phyloP scores from a whole-genome alignment of 2,329 filamentous ascomycete genomes.

The Fusarium staphyleae region DNA sequence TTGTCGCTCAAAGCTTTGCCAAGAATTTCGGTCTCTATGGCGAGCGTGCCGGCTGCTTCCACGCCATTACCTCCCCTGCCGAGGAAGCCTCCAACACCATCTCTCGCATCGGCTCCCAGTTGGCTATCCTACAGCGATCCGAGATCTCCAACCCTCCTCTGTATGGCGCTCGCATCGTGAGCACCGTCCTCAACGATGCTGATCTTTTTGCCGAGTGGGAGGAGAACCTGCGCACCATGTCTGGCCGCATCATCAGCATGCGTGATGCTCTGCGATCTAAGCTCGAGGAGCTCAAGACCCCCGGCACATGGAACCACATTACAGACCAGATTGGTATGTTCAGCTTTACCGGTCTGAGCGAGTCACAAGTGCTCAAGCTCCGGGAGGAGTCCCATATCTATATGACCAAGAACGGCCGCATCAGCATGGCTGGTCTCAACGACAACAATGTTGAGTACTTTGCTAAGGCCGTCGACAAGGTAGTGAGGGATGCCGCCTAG shows the following conservation, averaged over 20 bases:
- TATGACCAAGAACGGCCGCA: conserved; percentile 97
- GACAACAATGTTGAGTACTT: conserved; percentile 92
- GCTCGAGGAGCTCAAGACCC: conserved; percentile 84
- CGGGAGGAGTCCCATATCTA: conserved; percentile 78
- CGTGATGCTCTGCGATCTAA: conserved; percentile 77
- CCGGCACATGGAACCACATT: conserved; percentile 95
- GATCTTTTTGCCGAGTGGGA: conserved; percentile 90
- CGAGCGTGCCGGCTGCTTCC: conserved; percentile 95
- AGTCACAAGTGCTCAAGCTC: conserved; percentile 75
- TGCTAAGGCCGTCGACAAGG: conserved; percentile 85
- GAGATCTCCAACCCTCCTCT: conserved; percentile 98
- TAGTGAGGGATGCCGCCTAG: conserved; percentile 60
- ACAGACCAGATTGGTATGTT: conserved; percentile 99
- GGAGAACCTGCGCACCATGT: conserved; percentile 90
- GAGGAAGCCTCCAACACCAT: conserved; percentile 69
- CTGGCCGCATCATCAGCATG: conserved; percentile 93
- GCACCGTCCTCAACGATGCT: conserved; percentile 82
- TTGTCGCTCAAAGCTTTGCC: conserved; percentile 91
- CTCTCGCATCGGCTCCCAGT: conserved; percentile 78
- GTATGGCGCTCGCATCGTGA: conserved; percentile 90
- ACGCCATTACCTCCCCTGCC: conserved; percentile 81
- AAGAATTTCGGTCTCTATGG: conserved; percentile 99
- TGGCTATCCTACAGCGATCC: conserved; percentile 92
- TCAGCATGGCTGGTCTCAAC: conserved; percentile 98
- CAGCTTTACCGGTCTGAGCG: conserved; percentile 83